A percentile compares a stretch with the other conserved stretches of the same genome.
phyloP scores from a whole-genome alignment of 1,139 yeast species.

The Lizanozyma gosingica region DNA sequence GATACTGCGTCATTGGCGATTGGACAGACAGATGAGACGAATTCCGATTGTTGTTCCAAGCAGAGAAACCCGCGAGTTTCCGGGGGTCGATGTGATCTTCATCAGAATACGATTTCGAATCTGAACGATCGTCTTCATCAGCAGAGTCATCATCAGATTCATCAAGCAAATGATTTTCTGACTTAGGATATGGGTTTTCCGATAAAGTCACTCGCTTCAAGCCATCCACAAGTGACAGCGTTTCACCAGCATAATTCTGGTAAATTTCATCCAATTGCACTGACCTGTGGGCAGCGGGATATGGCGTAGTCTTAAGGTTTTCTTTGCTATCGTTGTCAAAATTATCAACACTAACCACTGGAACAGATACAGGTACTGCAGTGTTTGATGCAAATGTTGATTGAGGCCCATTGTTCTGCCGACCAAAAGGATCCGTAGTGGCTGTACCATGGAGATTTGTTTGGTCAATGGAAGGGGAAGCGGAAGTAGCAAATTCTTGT shows the following conservation, averaged over 20 bases:
- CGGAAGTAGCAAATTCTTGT: neutral
- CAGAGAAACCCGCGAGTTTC: slow-evolving; percentile 1
- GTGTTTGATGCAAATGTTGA: neutral
- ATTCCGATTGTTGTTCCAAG: slow-evolving; percentile 22
- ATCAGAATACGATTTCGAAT: neutral
- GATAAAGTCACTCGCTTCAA: slow-evolving; percentile 14
- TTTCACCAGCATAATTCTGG: slow-evolving; percentile 34
- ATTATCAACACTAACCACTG: neutral
- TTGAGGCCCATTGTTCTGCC: neutral
- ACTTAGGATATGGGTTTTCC: neutral
- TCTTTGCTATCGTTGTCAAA: slow-evolving; percentile 9
- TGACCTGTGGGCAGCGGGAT: slow-evolving; percentile 19
- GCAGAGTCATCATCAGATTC: slow-evolving; percentile 19
- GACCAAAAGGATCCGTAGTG: neutral
- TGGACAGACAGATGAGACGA: slow-evolving; percentile 27
- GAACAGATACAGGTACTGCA: slow-evolving; percentile 1
- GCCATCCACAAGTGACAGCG: slow-evolving; percentile 32
- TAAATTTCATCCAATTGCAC: slow-evolving; percentile 38
- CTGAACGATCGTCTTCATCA: slow-evolving; percentile 12
- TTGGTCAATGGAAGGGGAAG: neutral
- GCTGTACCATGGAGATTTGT: neutral
- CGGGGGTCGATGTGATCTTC: slow-evolving; percentile 1
- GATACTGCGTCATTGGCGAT: slow-evolving; percentile 40
- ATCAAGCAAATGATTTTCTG: slow-evolving; percentile 30
- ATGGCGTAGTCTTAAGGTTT: slow-evolving; percentile 7